Evolutionary conservation across 2,329 filamentous ascomycete genomes (phyloP).

Genomic region (Mollisiaceae sp.): DNA sequence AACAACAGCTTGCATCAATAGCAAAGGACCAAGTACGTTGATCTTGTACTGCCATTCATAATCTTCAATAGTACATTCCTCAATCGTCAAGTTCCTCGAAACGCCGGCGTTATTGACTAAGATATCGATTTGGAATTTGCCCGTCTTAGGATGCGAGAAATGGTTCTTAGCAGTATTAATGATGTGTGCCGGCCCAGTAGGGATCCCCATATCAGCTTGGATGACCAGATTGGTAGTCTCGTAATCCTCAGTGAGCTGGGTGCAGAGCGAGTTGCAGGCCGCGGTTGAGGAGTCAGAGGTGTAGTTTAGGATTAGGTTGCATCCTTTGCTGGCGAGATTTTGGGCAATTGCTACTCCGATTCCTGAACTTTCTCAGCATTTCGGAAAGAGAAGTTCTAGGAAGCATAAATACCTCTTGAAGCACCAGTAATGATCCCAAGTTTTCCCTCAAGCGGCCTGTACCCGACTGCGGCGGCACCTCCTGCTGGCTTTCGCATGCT

Average conservation of each 20-base stretch:
- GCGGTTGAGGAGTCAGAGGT: conserved; percentile 64
- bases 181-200: conserved; percentile 63
- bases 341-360: conserved; percentile 70
- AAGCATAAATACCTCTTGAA: conserved; percentile 65
- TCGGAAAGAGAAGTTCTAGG: neutral
- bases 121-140: conserved; percentile 74
- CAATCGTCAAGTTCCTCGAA: conserved; percentile 66
- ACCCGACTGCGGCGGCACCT: conserved; percentile 24
- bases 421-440: conserved; percentile 80
- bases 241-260: conserved; percentile 60
- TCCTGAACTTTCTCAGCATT: conserved; percentile 52
- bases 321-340: conserved; percentile 73
- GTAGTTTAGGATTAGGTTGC: conserved; percentile 67
- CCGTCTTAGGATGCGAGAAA: conserved; percentile 55
- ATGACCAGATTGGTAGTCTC: conserved; percentile 64
- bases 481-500: neutral
- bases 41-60: conserved; percentile 77
- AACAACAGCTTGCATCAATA: conserved; percentile 75
- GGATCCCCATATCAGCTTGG: conserved; percentile 73
- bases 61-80: conserved; percentile 65
- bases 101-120: conserved; percentile 87
- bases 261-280: conserved; percentile 58
- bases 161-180: conserved; percentile 62
- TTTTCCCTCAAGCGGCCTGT: conserved; percentile 67
- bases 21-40: conserved; percentile 81